These are phyloP conservation scores for Penicillium sp. DNA, from an alignment of 2,329 filamentous ascomycete genomes.

Conservation along the genomic window DNA sequence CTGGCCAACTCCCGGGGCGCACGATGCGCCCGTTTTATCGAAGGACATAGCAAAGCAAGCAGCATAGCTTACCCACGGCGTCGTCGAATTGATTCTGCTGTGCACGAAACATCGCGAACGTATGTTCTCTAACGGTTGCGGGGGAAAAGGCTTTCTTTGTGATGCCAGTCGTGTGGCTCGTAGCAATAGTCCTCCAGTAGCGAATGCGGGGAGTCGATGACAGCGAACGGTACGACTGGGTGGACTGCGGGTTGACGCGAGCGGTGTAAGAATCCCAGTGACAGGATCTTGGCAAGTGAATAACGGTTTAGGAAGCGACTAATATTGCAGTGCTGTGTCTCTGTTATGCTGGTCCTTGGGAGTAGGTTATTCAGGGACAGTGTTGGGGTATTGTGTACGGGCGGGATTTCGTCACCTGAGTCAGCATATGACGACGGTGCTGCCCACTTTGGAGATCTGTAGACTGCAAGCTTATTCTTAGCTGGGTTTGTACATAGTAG, in stretches of 20 bases:
- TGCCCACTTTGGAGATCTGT: neutral
- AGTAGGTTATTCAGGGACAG: constrained; percentile 1
- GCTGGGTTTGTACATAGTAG: neutral
- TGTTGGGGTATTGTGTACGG: constrained; percentile 7
- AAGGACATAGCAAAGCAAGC: neutral
- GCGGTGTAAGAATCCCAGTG: neutral
- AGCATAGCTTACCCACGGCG: constrained; percentile 56
- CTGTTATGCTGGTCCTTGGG: neutral
- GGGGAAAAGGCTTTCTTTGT: neutral
- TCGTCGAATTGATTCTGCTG: constrained; percentile 69
- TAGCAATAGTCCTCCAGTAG: constrained; percentile 8
- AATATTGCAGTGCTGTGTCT: neutral
- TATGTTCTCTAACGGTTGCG: constrained; percentile 11
- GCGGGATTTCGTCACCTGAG: constrained; percentile 9
- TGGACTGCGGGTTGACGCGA: neutral
- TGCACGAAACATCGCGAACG: constrained; percentile 53
- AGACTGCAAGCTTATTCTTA: neutral
- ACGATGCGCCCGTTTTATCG: neutral
- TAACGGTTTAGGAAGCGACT: neutral
- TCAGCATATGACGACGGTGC: constrained; percentile 12
- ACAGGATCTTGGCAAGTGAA: neutral
- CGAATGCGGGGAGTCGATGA: constrained; percentile 23
- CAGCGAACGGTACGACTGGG: neutral
- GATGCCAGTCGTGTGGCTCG: neutral
- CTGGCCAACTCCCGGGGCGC: neutral